phyloP scores from a whole-genome alignment of 306 rosid genomes.

The Mimosa pudica region DNA sequence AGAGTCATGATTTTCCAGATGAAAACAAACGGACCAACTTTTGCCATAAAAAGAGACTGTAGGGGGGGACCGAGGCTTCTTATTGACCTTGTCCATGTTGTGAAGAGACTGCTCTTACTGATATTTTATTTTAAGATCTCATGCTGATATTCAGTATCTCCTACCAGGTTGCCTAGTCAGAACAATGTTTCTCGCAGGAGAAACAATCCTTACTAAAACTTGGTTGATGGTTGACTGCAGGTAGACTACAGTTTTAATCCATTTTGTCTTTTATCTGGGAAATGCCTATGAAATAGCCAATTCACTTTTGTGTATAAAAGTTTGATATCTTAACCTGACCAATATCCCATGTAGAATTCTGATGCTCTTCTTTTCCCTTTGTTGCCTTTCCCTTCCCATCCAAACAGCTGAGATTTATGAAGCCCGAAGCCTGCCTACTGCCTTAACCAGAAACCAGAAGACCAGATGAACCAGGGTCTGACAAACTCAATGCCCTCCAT shows the following conservation, averaged over 20 bases:
- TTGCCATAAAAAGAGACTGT: neutral
- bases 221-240: conserved; percentile 37
- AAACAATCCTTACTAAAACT: conserved; percentile 52
- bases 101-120: conserved; percentile 9
- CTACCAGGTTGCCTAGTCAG: conserved; percentile 52
- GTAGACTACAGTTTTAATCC: conserved; percentile 42
- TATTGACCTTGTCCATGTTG: neutral
- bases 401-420: conserved; percentile 97
- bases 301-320: conserved; percentile 45
- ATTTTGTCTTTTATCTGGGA: conserved; percentile 45
- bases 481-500: conserved; percentile 93
- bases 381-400: conserved; percentile 92
- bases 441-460: conserved; percentile 95
- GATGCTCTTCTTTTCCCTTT: conserved; percentile 93
- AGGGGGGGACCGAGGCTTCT: neutral
- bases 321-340: conserved; percentile 79
- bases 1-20: conserved; percentile 5
- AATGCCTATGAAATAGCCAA: conserved; percentile 44
- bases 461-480: conserved; percentile 97
- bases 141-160: conserved; percentile 28
- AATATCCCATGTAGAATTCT: conserved; percentile 74
- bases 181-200: conserved; percentile 54
- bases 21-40: neutral
- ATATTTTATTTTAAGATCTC: conserved; percentile 20
- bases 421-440: conserved; percentile 98